Conservation (phyloP, 305 asterid genomes). For the Fraxinus dipetala region DNA sequence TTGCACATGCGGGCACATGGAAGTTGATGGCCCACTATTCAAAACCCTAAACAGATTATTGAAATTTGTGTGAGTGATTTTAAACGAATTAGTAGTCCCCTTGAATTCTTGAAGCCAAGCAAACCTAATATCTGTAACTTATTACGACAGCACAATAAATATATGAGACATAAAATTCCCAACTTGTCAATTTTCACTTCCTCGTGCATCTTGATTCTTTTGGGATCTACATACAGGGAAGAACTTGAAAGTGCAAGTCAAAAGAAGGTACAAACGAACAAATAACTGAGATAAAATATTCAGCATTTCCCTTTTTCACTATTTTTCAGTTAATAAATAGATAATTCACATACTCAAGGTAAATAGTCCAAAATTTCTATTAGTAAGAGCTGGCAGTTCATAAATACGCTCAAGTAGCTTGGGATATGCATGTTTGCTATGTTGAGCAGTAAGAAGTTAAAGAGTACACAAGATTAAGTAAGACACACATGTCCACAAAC, state of each 20-base stretch:
- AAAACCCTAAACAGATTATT: conserved; percentile 39
- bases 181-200: conserved; percentile 17
- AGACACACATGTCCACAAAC: background rate
- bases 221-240: conserved; percentile 3
- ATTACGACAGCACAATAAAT: conserved; percentile 27
- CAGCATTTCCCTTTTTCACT: background rate
- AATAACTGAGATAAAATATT: background rate
- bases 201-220: conserved; percentile 19
- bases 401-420: background rate
- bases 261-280: background rate
- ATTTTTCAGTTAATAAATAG: background rate
- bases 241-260: background rate
- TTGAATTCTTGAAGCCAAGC: conserved; percentile 27
- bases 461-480: background rate
- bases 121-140: conserved; percentile 42
- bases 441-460: background rate
- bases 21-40: conserved; percentile 50
- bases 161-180: conserved; percentile 9
- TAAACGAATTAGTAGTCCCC: conserved; percentile 17
- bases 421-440: background rate
- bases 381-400: background rate
- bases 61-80: conserved; percentile 11
- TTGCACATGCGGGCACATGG: conserved; percentile 93
- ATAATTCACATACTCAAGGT: background rate
- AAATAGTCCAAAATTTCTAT: background rate